A percentile compares a stretch with the other conserved stretches of the same genome.
Evolutionary conservation across 768 basidiomycete species (phyloP).

Genomic region (Termitomyces sp.): DNA sequence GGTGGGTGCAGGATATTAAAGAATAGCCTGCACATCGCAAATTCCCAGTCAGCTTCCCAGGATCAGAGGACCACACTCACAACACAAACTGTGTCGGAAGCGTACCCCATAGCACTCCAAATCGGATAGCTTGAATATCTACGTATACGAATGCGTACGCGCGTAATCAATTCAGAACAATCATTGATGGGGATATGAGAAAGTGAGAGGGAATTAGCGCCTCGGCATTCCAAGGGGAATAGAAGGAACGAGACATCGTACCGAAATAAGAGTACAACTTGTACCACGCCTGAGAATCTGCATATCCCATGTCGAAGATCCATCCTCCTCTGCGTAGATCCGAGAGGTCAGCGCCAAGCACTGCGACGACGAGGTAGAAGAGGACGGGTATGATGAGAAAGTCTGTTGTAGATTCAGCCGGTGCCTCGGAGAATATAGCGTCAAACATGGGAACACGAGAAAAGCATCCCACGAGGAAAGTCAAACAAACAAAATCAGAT

Average conservation of each 20-base stretch:
- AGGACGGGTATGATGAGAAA: slow-evolving; percentile 74
- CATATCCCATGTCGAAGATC: slow-evolving; percentile 70
- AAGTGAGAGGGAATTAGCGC: background rate
- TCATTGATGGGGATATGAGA: background rate
- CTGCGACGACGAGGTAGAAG: slow-evolving; percentile 78
- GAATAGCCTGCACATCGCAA: slow-evolving; percentile 45
- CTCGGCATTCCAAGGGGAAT: background rate
- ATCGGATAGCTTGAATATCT: slow-evolving; percentile 65
- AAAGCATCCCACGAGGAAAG: background rate
- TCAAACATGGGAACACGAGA: background rate
- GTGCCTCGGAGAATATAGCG: background rate
- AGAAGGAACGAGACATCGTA: slow-evolving; percentile 26
- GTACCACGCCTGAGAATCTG: slow-evolving; percentile 62
- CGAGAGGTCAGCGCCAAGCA: slow-evolving; percentile 56
- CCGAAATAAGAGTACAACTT: slow-evolving; percentile 79
- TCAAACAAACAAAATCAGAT: background rate
- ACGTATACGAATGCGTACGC: background rate
- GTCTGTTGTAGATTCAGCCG: slow-evolving; percentile 34
- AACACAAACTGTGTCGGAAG: slow-evolving; percentile 94
- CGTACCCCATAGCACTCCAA: slow-evolving; percentile 69
- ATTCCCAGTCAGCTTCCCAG: background rate
- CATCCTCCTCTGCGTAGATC: slow-evolving; percentile 65
- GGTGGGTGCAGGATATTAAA: slow-evolving; percentile 85
- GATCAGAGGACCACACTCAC: slow-evolving; percentile 33
- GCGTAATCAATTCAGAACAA: background rate